Conservation (phyloP, 164 flowering plant species). For the Magnolia changhungtana region DNA sequence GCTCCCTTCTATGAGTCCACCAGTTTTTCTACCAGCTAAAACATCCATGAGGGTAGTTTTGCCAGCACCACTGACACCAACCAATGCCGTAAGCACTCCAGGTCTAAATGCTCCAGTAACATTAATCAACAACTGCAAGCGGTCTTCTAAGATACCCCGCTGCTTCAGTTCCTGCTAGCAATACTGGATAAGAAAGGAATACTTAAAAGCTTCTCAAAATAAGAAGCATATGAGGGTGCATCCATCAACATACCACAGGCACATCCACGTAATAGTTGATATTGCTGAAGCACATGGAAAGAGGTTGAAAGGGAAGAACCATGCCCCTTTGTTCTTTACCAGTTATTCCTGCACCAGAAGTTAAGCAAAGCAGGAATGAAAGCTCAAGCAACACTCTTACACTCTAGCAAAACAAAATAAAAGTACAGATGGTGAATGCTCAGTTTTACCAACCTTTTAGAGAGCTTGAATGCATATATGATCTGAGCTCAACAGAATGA, state of each 20-base stretch:
- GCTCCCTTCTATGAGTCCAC: slow-evolving; percentile 83
- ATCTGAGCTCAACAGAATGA: slow-evolving; percentile 30
- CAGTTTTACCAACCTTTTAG: slow-evolving; percentile 39
- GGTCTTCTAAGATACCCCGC: slow-evolving; percentile 79
- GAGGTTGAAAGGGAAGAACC: slow-evolving; percentile 97
- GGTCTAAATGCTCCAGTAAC: slow-evolving; percentile 97
- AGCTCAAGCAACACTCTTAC: neutral
- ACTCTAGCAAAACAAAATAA: neutral
- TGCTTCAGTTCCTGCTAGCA: slow-evolving; percentile 79
- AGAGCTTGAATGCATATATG: slow-evolving; percentile 67
- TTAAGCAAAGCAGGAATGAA: neutral
- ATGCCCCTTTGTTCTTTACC: slow-evolving; percentile 68
- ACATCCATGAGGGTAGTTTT: slow-evolving; percentile 99
- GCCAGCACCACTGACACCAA: slow-evolving; percentile 99
- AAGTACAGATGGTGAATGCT: neutral
- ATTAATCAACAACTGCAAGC: slow-evolving; percentile 73
- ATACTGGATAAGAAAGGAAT: slow-evolving; percentile 12
- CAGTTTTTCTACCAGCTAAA: slow-evolving; percentile 96
- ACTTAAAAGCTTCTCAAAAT: neutral
- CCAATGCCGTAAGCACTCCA: slow-evolving; percentile 95
- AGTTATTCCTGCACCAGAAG: slow-evolving; percentile 39
- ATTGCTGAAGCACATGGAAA: slow-evolving; percentile 88
- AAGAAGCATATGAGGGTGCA: neutral
- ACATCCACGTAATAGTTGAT: slow-evolving; percentile 89
- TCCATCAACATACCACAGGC: slow-evolving; percentile 55